Percentiles rank a stretch among this genome's conserved stretches.
Conservation (phyloP, 306 rosid genomes). For the Vicia villosa region DNA sequence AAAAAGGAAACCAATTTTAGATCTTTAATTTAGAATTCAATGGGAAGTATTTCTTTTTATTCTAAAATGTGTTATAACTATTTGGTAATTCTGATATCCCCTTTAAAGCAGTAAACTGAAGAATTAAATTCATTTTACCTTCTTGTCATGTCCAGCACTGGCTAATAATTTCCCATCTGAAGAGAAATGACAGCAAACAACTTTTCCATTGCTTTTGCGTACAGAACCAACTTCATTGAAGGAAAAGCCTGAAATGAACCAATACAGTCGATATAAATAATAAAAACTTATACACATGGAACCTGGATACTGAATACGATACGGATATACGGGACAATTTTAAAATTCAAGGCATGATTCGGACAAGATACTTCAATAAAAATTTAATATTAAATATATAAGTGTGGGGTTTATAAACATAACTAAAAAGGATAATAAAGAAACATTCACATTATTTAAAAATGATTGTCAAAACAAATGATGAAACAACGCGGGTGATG, state of each 20-base stretch:
- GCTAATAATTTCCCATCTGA: conserved; percentile 95
- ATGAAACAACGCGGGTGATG: too few species aligned
- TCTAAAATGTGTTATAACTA: conserved; percentile 12
- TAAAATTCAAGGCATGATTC: neutral
- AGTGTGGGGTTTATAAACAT: too few species aligned
- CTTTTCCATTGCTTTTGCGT: conserved; percentile 82
- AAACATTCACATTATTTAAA: too few species aligned
- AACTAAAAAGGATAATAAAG: too few species aligned
- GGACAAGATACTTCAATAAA: neutral
- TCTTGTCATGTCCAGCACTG: conserved; percentile 98
- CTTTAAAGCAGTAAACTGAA: conserved; percentile 19
- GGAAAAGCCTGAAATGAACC: conserved; percentile 65
- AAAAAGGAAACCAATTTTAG: conserved; percentile 13
- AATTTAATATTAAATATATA: too few species aligned
- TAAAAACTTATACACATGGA: conserved; percentile 5
- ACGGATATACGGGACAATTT: neutral
- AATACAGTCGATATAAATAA: conserved; percentile 33
- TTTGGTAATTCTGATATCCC: conserved; percentile 15
- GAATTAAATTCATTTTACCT: conserved; percentile 60
- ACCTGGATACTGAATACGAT: neutral
- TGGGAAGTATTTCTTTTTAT: conserved; percentile 16
- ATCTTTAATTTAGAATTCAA: conserved; percentile 27
- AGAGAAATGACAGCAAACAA: conserved; percentile 93
- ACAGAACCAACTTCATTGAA: conserved; percentile 79
- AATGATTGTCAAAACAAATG: too few species aligned